These are phyloP conservation scores for Fusarium sororula DNA, from an alignment of 2,329 filamentous ascomycete genomes.

Conservation along the genomic window DNA sequence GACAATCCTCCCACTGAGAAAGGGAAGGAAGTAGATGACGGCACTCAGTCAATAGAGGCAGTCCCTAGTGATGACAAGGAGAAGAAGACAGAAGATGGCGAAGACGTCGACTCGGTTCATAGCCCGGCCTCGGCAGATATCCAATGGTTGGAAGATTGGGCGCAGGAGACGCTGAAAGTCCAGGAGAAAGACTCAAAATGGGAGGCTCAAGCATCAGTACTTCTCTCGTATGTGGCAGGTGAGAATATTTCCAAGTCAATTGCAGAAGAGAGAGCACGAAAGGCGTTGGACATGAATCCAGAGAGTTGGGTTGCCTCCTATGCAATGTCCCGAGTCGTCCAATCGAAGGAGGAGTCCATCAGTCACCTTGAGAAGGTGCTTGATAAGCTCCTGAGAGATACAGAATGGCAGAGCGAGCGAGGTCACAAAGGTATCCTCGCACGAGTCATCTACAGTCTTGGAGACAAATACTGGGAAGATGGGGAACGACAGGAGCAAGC, in stretches of 20 bases:
- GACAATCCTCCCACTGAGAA: background rate
- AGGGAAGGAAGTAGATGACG: background rate
- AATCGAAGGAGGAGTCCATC: background rate
- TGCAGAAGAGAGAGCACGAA: background rate
- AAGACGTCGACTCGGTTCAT: background rate
- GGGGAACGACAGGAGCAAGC: background rate
- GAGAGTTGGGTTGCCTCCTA: background rate
- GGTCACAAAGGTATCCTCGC: background rate
- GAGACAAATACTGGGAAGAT: background rate
- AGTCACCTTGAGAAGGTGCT: background rate
- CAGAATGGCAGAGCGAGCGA: background rate
- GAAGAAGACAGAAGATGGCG: background rate
- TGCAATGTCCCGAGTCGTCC: background rate
- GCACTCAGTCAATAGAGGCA: accelerated
- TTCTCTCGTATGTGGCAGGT: background rate
- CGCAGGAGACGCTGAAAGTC: background rate
- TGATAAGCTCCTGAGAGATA: background rate
- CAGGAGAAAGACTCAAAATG: background rate
- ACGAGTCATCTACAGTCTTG: background rate
- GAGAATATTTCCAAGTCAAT: background rate
- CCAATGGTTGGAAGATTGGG: background rate
- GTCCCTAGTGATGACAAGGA: accelerated
- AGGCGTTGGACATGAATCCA: background rate
- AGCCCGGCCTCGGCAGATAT: background rate
- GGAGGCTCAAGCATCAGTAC: background rate